These are phyloP conservation scores for Canariomyces notabilis DNA, from an alignment of 2,329 filamentous ascomycete genomes.

Conservation along the genomic window DNA sequence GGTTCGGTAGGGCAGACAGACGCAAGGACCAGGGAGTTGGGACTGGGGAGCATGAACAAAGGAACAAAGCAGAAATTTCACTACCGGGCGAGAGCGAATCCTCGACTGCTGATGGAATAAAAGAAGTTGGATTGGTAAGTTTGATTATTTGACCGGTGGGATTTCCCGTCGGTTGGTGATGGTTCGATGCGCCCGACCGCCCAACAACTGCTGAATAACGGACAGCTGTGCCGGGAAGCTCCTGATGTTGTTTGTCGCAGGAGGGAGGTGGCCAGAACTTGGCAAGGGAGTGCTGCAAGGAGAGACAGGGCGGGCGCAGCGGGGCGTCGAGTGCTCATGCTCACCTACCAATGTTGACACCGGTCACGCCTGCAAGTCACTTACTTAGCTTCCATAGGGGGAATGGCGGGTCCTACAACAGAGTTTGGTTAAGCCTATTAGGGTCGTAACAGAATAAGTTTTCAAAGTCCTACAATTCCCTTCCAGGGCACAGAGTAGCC, in stretches of 20 bases:
- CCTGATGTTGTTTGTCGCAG: conserved; percentile 1
- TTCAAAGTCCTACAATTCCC: too few relatives aligned
- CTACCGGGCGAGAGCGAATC: background rate
- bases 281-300: conserved; percentile 6
- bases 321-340: conserved; percentile 11
- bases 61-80: too few relatives aligned
- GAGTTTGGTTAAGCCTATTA: too few relatives aligned
- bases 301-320: conserved; percentile 6
- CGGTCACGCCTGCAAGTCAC: conserved; percentile 16
- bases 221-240: background rate
- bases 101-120: background rate
- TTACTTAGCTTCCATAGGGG: too few relatives aligned
- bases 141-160: too few relatives aligned
- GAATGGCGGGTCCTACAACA: too few relatives aligned
- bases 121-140: background rate
- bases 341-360: too few relatives aligned
- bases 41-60: too few relatives aligned
- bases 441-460: too few relatives aligned
- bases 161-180: background rate
- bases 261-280: conserved; percentile 11
- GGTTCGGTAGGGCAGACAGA: background rate
- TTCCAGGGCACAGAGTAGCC: too few relatives aligned
- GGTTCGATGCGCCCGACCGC: background rate
- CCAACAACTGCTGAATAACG: background rate
- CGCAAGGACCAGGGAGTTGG: background rate